phyloP scores from a whole-genome alignment of 768 basidiomycete genomes.

The Lentinula guzmanii region DNA sequence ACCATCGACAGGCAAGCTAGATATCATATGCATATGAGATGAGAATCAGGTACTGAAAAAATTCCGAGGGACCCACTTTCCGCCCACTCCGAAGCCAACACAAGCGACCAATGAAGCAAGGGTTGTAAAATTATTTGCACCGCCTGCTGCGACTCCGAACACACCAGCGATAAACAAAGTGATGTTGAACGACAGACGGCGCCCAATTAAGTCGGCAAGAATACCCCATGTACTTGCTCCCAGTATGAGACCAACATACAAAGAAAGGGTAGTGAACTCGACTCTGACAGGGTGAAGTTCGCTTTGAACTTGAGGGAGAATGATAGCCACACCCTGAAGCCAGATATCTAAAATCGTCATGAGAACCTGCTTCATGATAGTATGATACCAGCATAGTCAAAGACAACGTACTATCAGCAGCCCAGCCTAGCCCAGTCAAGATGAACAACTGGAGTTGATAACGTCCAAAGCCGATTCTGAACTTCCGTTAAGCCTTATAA shows the following conservation, averaged over 20 bases:
- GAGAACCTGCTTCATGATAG: neutral
- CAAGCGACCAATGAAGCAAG: slow-evolving; percentile 28
- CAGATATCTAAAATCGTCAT: slow-evolving; percentile 25
- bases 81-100: slow-evolving; percentile 44
- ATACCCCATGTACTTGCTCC: slow-evolving; percentile 47
- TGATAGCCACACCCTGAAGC: slow-evolving; percentile 43
- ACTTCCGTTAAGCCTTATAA: neutral
- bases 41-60: slow-evolving; percentile 14
- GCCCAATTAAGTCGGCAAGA: slow-evolving; percentile 44
- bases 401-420: slow-evolving; percentile 37
- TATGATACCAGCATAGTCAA: slow-evolving; percentile 1
- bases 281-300: slow-evolving; percentile 37
- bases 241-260: slow-evolving; percentile 43
- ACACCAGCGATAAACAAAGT: slow-evolving; percentile 29
- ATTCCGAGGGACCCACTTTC: slow-evolving; percentile 33
- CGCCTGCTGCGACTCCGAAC: slow-evolving; percentile 47
- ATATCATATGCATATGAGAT: slow-evolving; percentile 14
- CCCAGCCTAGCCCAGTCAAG: slow-evolving; percentile 43
- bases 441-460: slow-evolving; percentile 44
- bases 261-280: slow-evolving; percentile 39
- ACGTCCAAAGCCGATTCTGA: slow-evolving; percentile 43
- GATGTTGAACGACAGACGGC: slow-evolving; percentile 38
- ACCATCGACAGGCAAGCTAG: slow-evolving; percentile 44
- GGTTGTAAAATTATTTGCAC: slow-evolving; percentile 38
- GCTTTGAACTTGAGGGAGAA: slow-evolving; percentile 35